Evolutionary conservation across 495 filamentous ascomycete genomes (phyloP).

Genomic region (Aspergillus diversus): DNA sequence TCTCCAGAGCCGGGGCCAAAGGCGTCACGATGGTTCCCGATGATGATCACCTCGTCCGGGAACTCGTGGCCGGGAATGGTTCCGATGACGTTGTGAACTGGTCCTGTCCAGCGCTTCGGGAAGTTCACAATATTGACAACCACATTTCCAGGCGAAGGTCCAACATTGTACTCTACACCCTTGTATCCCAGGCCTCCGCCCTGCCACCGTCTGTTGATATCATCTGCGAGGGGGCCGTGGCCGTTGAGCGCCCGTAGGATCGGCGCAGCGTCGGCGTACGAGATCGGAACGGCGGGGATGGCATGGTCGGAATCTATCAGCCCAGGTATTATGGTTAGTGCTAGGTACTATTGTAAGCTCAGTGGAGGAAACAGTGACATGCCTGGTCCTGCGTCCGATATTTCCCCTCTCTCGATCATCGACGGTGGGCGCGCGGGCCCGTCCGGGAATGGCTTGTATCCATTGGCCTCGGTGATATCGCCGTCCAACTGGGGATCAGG

Average conservation of each 20-base stretch:
- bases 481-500: conserved; percentile 11
- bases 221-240: conserved; percentile 64
- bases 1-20: conserved; percentile 76
- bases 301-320: background rate
- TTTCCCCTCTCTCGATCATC: conserved; percentile 8
- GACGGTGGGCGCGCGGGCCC: conserved; percentile 8
- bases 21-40: conserved; percentile 81
- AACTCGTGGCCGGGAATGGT: conserved; percentile 74
- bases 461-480: background rate
- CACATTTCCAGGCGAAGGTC: background rate
- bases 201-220: conserved; percentile 64
- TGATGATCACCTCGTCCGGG: conserved; percentile 70
- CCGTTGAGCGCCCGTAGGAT: conserved; percentile 68
- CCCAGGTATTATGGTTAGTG: background rate
- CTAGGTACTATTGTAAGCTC: background rate
- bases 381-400: background rate
- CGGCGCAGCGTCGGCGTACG: conserved; percentile 73
- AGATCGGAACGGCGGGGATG: conserved; percentile 71
- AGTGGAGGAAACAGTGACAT: background rate
- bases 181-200: conserved; percentile 58
- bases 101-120: conserved; percentile 70
- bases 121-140: background rate
- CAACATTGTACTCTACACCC: background rate
- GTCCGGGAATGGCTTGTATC: background rate
- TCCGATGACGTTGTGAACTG: conserved; percentile 82